These are phyloP conservation scores for Candida qinlingensis DNA, from an alignment of 805 yeast species.

Conservation along the genomic window DNA sequence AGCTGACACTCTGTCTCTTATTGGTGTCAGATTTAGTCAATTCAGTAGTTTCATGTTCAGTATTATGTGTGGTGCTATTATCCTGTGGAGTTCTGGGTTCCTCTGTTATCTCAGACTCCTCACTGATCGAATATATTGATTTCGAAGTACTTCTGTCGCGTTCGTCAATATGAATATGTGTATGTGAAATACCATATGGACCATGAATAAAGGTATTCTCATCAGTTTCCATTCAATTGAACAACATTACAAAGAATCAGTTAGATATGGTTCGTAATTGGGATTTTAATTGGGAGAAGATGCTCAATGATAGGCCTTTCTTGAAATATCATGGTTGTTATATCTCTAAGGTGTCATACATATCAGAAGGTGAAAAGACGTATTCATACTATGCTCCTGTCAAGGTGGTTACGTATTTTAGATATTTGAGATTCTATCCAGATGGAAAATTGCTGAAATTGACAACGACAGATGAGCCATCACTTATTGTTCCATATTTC, in stretches of 20 bases:
- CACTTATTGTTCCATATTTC: conserved; percentile 54
- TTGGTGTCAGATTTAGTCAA: neutral
- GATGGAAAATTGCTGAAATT: conserved; percentile 72
- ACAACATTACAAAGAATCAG: conserved; percentile 31
- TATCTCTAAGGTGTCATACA: conserved; percentile 78
- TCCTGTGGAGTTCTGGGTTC: neutral
- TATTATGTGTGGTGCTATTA: too few species aligned
- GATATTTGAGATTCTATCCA: conserved; percentile 76
- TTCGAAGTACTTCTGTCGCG: neutral
- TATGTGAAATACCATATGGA: conserved; percentile 22
- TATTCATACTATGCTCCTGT: conserved; percentile 68
- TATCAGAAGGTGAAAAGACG: conserved; percentile 74
- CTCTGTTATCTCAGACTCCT: conserved; percentile 1
- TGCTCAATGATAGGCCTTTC: conserved; percentile 59
- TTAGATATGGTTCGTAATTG: conserved; percentile 34
- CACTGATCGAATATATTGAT: neutral
- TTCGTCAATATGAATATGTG: conserved; percentile 6
- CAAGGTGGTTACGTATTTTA: conserved; percentile 79
- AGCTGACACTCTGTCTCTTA: neutral
- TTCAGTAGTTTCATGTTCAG: neutral
- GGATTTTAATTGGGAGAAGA: conserved; percentile 32
- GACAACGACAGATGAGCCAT: conserved; percentile 70
- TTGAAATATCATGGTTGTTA: conserved; percentile 79
- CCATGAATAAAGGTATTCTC: conserved; percentile 40
- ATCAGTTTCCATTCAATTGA: conserved; percentile 33